These are phyloP conservation scores for Trichosporon sp. DNA, from an alignment of 1,284 basidiomycete species.

Conservation along the genomic window DNA sequence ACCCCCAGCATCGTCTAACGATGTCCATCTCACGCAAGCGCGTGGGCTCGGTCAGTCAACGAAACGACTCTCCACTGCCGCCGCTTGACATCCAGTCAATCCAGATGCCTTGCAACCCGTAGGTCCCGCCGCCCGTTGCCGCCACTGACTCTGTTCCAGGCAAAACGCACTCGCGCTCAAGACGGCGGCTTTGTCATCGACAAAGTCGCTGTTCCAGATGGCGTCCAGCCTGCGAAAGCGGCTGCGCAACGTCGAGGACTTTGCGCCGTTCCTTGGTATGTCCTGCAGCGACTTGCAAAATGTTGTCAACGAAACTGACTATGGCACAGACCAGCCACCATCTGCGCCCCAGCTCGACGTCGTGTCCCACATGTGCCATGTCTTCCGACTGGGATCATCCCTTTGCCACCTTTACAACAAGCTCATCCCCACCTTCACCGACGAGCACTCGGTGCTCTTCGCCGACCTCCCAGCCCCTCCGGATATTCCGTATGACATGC, in stretches of 20 bases:
- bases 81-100: slow-evolving; percentile 46
- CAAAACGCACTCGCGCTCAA: slow-evolving; percentile 49
- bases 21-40: slow-evolving; percentile 43
- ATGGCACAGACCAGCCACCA: slow-evolving; percentile 38
- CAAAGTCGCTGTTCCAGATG: slow-evolving; percentile 46
- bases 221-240: slow-evolving; percentile 43
- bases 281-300: not conserved
- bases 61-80: slow-evolving; percentile 34
- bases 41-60: slow-evolving; percentile 46
- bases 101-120: slow-evolving; percentile 48
- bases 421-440: slow-evolving; percentile 61
- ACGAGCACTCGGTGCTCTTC: slow-evolving; percentile 54
- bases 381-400: slow-evolving; percentile 85
- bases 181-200: slow-evolving; percentile 47
- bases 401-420: slow-evolving; percentile 95
- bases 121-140: slow-evolving; percentile 15
- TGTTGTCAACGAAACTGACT: not conserved
- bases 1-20: not conserved
- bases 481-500: slow-evolving; percentile 48
- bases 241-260: slow-evolving; percentile 43
- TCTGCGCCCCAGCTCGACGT: slow-evolving; percentile 48
- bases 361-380: slow-evolving; percentile 90
- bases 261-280: slow-evolving; percentile 45
- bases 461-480: slow-evolving; percentile 52
- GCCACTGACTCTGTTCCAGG: slow-evolving; percentile 23